Evolutionary conservation across 164 flowering plant species (phyloP), one percentile per base, ranked within the genome.

Genomic region (Sextonia rubra): DNA sequence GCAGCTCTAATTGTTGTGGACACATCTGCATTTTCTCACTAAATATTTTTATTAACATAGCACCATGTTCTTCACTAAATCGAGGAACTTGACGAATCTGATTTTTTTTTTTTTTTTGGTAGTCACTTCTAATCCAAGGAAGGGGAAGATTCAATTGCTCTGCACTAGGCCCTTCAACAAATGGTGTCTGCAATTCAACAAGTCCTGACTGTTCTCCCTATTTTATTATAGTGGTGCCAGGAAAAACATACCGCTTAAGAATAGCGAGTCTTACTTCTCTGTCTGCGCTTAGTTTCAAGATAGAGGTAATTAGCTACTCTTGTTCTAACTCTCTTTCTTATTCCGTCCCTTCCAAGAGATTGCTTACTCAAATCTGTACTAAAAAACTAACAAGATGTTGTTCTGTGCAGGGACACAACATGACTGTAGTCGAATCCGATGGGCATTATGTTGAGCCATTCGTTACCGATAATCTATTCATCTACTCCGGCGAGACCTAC

Each of bases 381-480:
- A 5, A 32, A 32, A 32, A 32, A 32, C 44, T 7, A 9, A 32
- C 3, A 4, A 26, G 64, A 11, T 22, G 64, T 30, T 29, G 1
- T 12, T 3, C 30, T 29, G 4, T 47, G n/a, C 84, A 91, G 97
- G 91, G 95, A 3, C 97, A 94, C 68, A 89, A 90, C 68, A 81
- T 94, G 97, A 94, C 97, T 2, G 89, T 94, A 2, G 95, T 92
- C 3, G 97, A 92, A 80, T 87, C 98, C 0, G 98, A 94, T 60
- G 98, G 98, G 2, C 91, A 92, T 76, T 80, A 86, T 68, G 95
- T 91, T 0, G 93, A 92, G 70, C 98, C 97, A 12, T 85, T 94
- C 65, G 82, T 81, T 17, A 83, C 88, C 0, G 75, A 92, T 61
- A 89, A 84, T 73, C 73, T 92, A 7, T 84, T 84, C 77, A 84